Conservation (phyloP, 2,329 filamentous ascomycete species). For the Neofusicoccum parvum region DNA sequence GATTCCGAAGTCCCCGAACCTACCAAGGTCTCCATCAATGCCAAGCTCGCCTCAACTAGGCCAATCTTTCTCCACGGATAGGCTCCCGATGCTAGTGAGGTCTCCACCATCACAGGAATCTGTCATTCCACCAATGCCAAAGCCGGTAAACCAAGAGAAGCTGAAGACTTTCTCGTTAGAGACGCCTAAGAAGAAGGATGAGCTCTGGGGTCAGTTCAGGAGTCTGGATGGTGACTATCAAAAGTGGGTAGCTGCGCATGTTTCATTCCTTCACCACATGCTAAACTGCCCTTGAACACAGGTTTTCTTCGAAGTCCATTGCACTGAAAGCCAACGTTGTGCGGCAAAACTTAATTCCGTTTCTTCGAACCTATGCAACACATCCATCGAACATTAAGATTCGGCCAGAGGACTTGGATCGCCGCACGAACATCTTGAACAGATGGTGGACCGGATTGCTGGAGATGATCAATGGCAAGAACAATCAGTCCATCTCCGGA, state of each 20-base stretch:
- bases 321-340: conserved; percentile 76
- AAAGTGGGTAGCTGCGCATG: conserved; percentile 51
- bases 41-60: conserved; percentile 14
- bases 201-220: conserved; percentile 69
- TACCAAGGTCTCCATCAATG: conserved; percentile 11
- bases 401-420: conserved; percentile 79
- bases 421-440: conserved; percentile 76
- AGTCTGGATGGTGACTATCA: conserved; percentile 69
- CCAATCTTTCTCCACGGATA: conserved; percentile 54
- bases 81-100: conserved; percentile 41
- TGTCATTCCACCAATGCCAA: conserved; percentile 45
- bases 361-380: conserved; percentile 69
- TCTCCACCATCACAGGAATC: conserved; percentile 40
- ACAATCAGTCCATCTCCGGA: conserved; percentile 76
- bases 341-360: conserved; percentile 72
- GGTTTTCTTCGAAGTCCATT: conserved; percentile 73
- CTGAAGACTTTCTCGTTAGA: conserved; percentile 36
- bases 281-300: conserved; percentile 28
- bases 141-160: conserved; percentile 43
- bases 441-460: conserved; percentile 88
- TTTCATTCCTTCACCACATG: neutral
- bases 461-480: conserved; percentile 76
- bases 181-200: conserved; percentile 63
- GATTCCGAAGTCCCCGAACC: neutral
- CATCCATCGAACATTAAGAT: conserved; percentile 69